Base-by-base conservation (phyloP, 2,329 filamentous ascomycete genomes). In the Arachnomyces sp. region DNA sequence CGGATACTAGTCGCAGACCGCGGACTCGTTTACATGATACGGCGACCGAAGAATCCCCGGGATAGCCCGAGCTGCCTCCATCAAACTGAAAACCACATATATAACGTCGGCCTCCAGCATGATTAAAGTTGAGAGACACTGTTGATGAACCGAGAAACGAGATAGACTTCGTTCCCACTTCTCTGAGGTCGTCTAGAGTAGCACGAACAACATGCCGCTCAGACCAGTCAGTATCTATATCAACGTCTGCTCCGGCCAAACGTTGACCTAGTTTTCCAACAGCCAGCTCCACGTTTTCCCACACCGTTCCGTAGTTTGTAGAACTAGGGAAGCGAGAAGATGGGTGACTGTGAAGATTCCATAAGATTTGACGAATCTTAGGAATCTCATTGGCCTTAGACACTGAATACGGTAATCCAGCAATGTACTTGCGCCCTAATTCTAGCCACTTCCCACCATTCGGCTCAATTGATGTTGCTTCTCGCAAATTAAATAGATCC, bases 341-440 rank as follows among this genome's bases (percentile, higher is more conserved):
- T 15, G 34, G 34, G 7, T 35, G 2, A 3, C 12, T 3, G 17
- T 35, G 34, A 25, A 35, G 15, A 25, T 35, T 35, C 34, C 34
- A 25, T 35, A 35, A 16, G 6, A 25, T 6, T 21, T 7, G 15
- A n/a, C 12, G 34, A n/a, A 35, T 15, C 28, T 17, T 43, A n/a
- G n/a, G n/a, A n/a, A n/a, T n/a, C n/a, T n/a, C n/a, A n/a, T n/a
- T n/a, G n/a, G n/a, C n/a, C n/a, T n/a, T n/a, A n/a, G n/a, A n/a
- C n/a, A n/a, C n/a, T n/a, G n/a, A n/a, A n/a, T n/a, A n/a, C n/a
- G n/a, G n/a, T n/a, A n/a, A n/a, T n/a, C n/a, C n/a, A n/a, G n/a
- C n/a, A 9, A 25, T 32, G 35, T 38, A 41, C 12, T n/a, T 31
- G 29, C 31, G n/a, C 15, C 37, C 37, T 11, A 44, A 28, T n/a